Percentiles rank a stretch among this genome's conserved stretches.
Conservation (phyloP, 2,329 filamentous ascomycete genomes). For the Calonectria ilicicola region DNA sequence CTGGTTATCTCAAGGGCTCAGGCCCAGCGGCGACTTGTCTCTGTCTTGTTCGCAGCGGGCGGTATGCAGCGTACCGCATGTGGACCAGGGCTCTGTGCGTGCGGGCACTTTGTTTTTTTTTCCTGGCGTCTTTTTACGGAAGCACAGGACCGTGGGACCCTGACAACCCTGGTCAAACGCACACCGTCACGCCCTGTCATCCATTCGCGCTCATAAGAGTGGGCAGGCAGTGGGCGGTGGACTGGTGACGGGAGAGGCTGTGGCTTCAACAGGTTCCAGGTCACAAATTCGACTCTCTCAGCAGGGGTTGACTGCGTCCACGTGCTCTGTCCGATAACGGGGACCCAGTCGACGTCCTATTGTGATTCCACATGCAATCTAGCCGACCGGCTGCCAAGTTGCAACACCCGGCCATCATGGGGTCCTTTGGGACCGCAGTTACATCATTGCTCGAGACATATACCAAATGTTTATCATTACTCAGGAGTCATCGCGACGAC, state of each 20-base stretch:
- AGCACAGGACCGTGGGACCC: conserved; percentile 19
- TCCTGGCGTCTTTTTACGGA: conserved; percentile 10
- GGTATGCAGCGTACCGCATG: conserved; percentile 9
- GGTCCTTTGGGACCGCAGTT: conserved; percentile 57
- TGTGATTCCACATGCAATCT: conserved; percentile 31
- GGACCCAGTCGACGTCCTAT: conserved; percentile 26
- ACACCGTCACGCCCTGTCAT: conserved; percentile 19
- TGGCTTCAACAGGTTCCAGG: conserved; percentile 9
- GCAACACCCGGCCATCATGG: conserved; percentile 38
- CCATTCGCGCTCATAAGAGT: conserved; percentile 10
- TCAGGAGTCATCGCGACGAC: conserved; percentile 49
- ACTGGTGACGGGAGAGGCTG: conserved; percentile 11
- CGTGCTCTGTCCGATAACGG: conserved; percentile 35
- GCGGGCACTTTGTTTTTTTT: conserved; percentile 20
- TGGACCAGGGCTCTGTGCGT: conserved; percentile 16
- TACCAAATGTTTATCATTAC: conserved; percentile 56
- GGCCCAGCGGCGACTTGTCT: conserved; percentile 11
- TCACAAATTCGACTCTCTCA: conserved; percentile 5
- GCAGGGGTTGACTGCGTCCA: conserved; percentile 29
- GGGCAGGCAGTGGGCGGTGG: conserved; percentile 11
- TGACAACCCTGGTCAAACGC: conserved; percentile 20
- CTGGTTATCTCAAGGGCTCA: conserved; percentile 15
- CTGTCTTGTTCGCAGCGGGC: conserved; percentile 18
- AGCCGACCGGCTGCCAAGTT: conserved; percentile 22
- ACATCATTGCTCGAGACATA: conserved; percentile 61